These are phyloP conservation scores for Populus alba DNA, from an alignment of 345 rosid species.

Conservation along the genomic window DNA sequence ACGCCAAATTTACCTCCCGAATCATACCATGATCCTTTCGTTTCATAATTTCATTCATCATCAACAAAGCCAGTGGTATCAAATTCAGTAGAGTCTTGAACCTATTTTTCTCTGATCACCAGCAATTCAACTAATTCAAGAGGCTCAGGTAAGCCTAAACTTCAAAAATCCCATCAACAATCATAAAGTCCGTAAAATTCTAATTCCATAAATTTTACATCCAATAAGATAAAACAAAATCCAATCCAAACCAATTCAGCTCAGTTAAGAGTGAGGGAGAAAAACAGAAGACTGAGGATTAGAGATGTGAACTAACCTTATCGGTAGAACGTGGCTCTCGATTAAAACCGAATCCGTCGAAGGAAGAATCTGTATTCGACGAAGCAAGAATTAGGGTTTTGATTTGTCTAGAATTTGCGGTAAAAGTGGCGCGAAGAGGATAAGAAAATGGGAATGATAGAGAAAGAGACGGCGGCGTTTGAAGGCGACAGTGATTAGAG, in stretches of 20 bases:
- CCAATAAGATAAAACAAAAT: background rate
- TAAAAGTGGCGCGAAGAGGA: conserved; percentile 2
- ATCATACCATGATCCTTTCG: background rate
- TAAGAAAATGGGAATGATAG: background rate
- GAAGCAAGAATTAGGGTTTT: conserved; percentile 30
- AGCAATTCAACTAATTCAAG: background rate
- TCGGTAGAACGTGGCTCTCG: conserved; percentile 28
- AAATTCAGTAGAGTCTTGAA: background rate
- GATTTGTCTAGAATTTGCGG: conserved; percentile 25
- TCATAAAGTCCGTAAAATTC: background rate
- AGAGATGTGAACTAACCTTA: conserved; percentile 38
- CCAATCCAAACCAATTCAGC: background rate
- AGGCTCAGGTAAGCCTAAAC: background rate
- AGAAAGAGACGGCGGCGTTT: background rate
- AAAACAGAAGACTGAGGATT: too few relatives aligned
- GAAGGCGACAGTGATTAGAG: background rate
- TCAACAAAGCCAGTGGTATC: background rate
- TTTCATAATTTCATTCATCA: background rate
- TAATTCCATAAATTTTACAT: background rate
- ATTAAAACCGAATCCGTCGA: conserved; percentile 41
- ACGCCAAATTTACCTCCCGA: background rate
- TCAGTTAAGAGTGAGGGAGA: background rate
- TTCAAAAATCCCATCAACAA: background rate
- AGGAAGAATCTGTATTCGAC: conserved; percentile 42
- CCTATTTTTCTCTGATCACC: background rate